Evolutionary conservation across 805 yeast species (phyloP), one percentile per base, ranked within the genome.

Genomic region (Lachancea sp.): DNA sequence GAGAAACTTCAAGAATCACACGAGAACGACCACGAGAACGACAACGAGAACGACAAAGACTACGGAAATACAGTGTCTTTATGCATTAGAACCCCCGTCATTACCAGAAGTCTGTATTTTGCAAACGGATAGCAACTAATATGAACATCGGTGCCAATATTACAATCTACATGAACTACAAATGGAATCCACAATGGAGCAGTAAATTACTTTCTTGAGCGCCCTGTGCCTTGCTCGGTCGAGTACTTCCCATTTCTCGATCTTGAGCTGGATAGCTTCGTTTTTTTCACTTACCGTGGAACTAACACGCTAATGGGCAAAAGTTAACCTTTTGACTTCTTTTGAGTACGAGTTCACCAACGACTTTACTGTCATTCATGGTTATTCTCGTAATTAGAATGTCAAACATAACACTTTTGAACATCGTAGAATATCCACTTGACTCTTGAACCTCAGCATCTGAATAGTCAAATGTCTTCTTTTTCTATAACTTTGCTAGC

Each of bases 221-320:
- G 78, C 82, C 82, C 74, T 67, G 65, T 77, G 71, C 82, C 82
- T 78, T 78, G 82, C 82, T 78, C 82, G 81, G 72, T 66, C 60
- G 59, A 43, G 47, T 44, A 47, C 45, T 42, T 43, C 46, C 22
- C 7, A 59, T 66, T 49, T 46, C 50, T 19, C 54, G 61, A 63
- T 74, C 81, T 78, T 77, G 82, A 78, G 82, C 82, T 77, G 82
- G 82, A 77, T 77, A 66, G 66, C 46, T 35, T 19, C 13, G 9
- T 13, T 22, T 34, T 9, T n/a, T 38, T 10, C 44, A 19, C 25
- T 6, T 6, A 22, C 10, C 17, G 17, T 16, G 26, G 3, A 18
- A 22, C 16, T 13, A 8, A 27, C 35, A 22, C 42, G 50, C 64
- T 60, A 75, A 70, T 62, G 75, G 81, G 81, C 78, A 50, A 76